Percentiles rank a stretch among this genome's conserved stretches.
Evolutionary conservation across 2,329 filamentous ascomycete genomes (phyloP).

Genomic region (Aspergillus flavus): DNA sequence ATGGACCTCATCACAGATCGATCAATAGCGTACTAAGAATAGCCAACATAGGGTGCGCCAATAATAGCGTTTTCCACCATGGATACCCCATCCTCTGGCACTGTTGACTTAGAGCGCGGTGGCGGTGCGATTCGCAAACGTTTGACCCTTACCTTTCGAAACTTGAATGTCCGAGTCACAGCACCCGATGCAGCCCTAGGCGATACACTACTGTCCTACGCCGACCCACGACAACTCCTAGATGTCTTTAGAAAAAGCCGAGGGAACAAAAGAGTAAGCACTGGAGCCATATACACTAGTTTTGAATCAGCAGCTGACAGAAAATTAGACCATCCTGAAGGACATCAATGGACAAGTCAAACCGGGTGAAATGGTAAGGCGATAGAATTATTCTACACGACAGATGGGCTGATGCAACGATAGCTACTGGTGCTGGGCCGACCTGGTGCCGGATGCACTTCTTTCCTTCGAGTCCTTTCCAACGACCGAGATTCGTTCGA

Average conservation of each 20-base stretch:
- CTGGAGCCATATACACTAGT: fast-evolving
- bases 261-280: conserved; percentile 32
- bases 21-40: neutral
- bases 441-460: conserved; percentile 70
- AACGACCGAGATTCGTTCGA: conserved; percentile 65
- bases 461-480: conserved; percentile 68
- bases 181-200: conserved; percentile 41
- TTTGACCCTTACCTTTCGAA: conserved; percentile 40
- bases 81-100: conserved; percentile 34
- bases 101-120: conserved; percentile 30
- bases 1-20: neutral
- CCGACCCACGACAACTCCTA: conserved; percentile 34
- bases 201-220: conserved; percentile 35
- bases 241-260: conserved; percentile 22
- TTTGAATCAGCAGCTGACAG: neutral
- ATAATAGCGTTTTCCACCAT: conserved; percentile 13
- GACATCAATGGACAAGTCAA: conserved; percentile 44
- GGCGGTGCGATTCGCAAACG: conserved; percentile 28
- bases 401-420: neutral
- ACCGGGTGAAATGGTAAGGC: conserved; percentile 47
- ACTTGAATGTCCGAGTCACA: conserved; percentile 38
- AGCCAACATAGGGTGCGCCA: neutral
- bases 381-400: too few relatives aligned
- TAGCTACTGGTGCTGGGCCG: conserved; percentile 67
- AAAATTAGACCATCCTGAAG: conserved; percentile 41